phyloP scores from a whole-genome alignment of 2,329 filamentous ascomycete genomes.

The Moelleriella libera region DNA sequence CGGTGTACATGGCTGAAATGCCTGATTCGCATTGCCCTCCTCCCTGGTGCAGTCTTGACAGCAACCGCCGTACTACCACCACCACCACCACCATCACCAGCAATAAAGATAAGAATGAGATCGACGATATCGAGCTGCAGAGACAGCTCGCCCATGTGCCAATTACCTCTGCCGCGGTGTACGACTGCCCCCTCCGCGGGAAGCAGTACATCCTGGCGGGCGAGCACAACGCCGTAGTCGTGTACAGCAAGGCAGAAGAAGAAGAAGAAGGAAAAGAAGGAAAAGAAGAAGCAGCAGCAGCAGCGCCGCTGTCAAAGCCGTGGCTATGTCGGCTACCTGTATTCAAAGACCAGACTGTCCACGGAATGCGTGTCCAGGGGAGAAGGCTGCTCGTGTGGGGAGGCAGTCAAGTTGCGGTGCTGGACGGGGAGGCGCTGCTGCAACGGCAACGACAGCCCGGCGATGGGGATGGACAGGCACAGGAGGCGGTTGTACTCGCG shows the following conservation, averaged over 20 bases:
- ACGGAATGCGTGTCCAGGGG: conserved; percentile 46
- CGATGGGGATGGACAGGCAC: conserved; percentile 4
- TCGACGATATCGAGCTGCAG: conserved; percentile 7
- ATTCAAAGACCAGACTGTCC: conserved; percentile 57
- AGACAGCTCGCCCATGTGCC: conserved; percentile 33
- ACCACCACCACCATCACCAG: no score
- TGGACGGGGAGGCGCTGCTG: conserved; percentile 13
- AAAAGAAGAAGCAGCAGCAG: no score
- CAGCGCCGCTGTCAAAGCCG: conserved; percentile 4
- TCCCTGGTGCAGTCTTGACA: no score
- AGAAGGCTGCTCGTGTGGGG: conserved; percentile 50
- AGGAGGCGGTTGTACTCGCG: conserved; percentile 3
- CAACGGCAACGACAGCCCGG: background rate
- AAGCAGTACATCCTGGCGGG: conserved; percentile 37
- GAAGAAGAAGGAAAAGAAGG: conserved; percentile 10
- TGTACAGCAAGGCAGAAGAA: conserved; percentile 26
- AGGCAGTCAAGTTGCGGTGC: conserved; percentile 37
- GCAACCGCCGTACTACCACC: no score
- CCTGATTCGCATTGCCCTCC: no score
- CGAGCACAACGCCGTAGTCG: conserved; percentile 42
- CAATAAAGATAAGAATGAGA: background rate
- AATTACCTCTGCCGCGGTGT: conserved; percentile 46
- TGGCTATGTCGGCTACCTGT: conserved; percentile 30
- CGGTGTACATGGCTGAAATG: no score
- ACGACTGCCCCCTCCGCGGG: conserved; percentile 14